Base-by-base conservation (phyloP, 345 rosid genomes). In the Limnanthes douglasii region DNA sequence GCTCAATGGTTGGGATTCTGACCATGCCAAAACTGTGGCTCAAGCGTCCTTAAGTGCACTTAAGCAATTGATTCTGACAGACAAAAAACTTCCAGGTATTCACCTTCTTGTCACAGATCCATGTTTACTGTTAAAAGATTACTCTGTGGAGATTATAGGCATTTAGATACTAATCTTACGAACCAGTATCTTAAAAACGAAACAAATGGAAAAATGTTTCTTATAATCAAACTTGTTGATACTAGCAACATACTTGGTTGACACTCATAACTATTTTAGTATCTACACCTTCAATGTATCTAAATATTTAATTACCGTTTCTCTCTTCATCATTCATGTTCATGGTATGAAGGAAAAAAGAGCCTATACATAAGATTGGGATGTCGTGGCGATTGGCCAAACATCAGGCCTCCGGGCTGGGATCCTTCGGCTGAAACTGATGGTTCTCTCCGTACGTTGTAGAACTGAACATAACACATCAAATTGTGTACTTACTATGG, bases 31-130 rank as follows among this genome's bases (percentile, higher is more conserved):
- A 52, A 67, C 67, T 20, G 78, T 75, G 27, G 93, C 88, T 30
- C 93, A 78, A 52, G 88, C 93, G 23, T 71, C 85, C n/a, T 46
- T 82, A 48, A 78, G 86, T 55, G 94, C 88, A 21, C 88, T 86
- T 42, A 78, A 86, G 61, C 84, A 44, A 30, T 57, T 82, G 30
- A 61, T 86, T 43, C 50, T 75, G 20, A 61, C 94, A 0, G 94
- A 86, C 69, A 73, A 68, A 45, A 54, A 66, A 46, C 97, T 86
- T 37, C 78, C 88, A 65, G 79, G 93, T 86, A 69, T 21, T 8
- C 9, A n/a, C 8, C 8, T 19, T 31, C 8, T 2, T 33, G 6
- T 33, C 10, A 15, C n/a, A n/a, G n/a, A n/a, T n/a, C n/a, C n/a
- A n/a, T n/a, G n/a, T n/a, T n/a, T n/a, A n/a, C n/a, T n/a, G n/a